A percentile compares a stretch with the other conserved stretches of the same genome.
Evolutionary conservation across 2,329 filamentous ascomycete genomes (phyloP).

Genomic region (Coccinonectria pachysandricola): DNA sequence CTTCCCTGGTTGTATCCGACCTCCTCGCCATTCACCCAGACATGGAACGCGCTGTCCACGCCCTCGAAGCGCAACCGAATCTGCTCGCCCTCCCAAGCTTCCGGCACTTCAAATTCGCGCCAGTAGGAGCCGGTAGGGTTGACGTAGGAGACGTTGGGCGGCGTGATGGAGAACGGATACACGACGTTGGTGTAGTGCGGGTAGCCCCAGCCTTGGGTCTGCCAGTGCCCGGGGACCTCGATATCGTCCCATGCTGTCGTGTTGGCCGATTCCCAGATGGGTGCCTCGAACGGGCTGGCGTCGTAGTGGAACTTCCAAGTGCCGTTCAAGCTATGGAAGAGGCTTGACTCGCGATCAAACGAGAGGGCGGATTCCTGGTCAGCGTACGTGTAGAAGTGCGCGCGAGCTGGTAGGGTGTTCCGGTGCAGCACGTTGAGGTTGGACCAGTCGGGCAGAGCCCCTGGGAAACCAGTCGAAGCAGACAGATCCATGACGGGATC

Average conservation of each 20-base stretch:
- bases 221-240: slow-evolving; percentile 58
- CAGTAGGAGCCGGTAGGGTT: slow-evolving; percentile 57
- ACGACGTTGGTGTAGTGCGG: slow-evolving; percentile 62
- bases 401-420: slow-evolving; percentile 7
- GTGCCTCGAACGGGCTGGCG: slow-evolving; percentile 21
- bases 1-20: slow-evolving; percentile 61
- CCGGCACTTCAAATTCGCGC: slow-evolving; percentile 42
- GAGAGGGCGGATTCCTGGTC: background rate
- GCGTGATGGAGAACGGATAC: slow-evolving; percentile 55
- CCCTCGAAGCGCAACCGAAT: slow-evolving; percentile 59
- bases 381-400: slow-evolving; percentile 3
- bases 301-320: slow-evolving; percentile 28
- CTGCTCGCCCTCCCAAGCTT: slow-evolving; percentile 35
- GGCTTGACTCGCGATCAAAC: slow-evolving; percentile 7
- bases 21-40: slow-evolving; percentile 54
- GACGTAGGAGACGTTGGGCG: slow-evolving; percentile 50
- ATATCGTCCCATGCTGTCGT: slow-evolving; percentile 29
- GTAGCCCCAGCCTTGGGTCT: slow-evolving; percentile 55
- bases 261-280: slow-evolving; percentile 7
- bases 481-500: no score
- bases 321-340: slow-evolving; percentile 32
- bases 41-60: slow-evolving; percentile 60
- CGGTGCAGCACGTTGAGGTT: slow-evolving; percentile 9
- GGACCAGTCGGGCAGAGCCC: slow-evolving; percentile 20
- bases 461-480: no score